Percentiles rank a stretch among this genome's conserved stretches.
Evolutionary conservation across 2,329 filamentous ascomycete genomes (phyloP).

Genomic region (Dactylonectria estremocensis): DNA sequence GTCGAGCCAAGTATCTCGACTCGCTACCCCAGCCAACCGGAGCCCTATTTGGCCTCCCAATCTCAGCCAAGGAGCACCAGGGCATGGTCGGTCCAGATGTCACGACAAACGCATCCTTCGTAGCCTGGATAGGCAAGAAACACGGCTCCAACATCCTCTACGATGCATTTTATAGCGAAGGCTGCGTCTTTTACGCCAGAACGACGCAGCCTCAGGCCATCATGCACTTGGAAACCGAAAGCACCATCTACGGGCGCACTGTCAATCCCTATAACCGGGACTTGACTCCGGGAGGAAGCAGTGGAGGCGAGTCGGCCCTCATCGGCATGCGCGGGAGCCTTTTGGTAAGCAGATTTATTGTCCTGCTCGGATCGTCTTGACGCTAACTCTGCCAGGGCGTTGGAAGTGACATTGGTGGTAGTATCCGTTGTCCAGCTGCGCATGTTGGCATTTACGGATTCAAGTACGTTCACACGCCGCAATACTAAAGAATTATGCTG

Average conservation of each 20-base stretch:
- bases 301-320: slow-evolving; percentile 68
- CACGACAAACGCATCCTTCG: slow-evolving; percentile 47
- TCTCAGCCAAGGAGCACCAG: slow-evolving; percentile 54
- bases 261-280: slow-evolving; percentile 75
- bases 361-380: not conserved
- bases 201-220: slow-evolving; percentile 77
- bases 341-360: slow-evolving; percentile 44
- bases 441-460: slow-evolving; percentile 56
- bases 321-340: slow-evolving; percentile 59
- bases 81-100: slow-evolving; percentile 52
- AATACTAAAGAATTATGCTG: too few relatives aligned
- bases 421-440: slow-evolving; percentile 55
- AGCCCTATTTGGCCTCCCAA: slow-evolving; percentile 52
- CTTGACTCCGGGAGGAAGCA: slow-evolving; percentile 74
- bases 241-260: slow-evolving; percentile 74
- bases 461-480: slow-evolving; percentile 41
- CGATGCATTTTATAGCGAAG: slow-evolving; percentile 48
- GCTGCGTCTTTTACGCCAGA: slow-evolving; percentile 67
- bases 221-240: slow-evolving; percentile 70
- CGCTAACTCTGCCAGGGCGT: slow-evolving; percentile 48
- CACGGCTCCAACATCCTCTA: slow-evolving; percentile 53
- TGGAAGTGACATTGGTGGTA: slow-evolving; percentile 61
- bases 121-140: slow-evolving; percentile 51
- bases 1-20: slow-evolving; percentile 52
- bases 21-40: slow-evolving; percentile 52